These are phyloP conservation scores for Fragilaria crotonensis DNA, from an alignment of 108 stramenopile species.

Conservation along the genomic window DNA sequence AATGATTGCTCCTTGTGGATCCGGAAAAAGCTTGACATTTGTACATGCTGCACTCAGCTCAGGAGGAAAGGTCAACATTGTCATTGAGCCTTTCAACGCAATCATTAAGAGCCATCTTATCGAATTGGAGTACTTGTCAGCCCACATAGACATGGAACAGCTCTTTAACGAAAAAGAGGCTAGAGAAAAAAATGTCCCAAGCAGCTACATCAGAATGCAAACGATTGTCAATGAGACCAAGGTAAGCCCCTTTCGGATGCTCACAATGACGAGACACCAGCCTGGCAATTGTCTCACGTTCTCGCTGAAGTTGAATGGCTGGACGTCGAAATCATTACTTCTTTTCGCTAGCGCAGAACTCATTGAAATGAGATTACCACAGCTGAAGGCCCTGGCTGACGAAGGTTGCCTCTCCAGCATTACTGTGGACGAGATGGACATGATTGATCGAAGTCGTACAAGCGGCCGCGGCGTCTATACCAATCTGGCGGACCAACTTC, in stretches of 20 bases:
- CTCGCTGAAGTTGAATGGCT: neutral
- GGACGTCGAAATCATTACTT: neutral
- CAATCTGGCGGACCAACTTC: no score
- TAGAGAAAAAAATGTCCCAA: no score
- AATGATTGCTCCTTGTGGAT: no score
- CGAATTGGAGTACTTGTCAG: neutral
- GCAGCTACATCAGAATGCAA: no score
- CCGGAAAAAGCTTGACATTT: conserved; percentile 4
- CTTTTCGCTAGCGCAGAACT: conserved; percentile 8
- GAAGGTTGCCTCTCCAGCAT: no score
- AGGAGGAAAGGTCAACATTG: conserved; percentile 11
- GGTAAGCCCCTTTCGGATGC: no score
- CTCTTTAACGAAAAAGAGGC: neutral
- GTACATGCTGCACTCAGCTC: neutral
- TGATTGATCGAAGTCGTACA: no score
- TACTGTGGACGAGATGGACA: no score
- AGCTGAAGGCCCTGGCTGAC: neutral
- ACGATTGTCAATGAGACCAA: no score
- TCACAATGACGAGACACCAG: neutral
- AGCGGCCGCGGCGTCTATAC: no score
- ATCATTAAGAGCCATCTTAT: neutral
- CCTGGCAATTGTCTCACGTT: neutral
- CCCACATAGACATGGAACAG: neutral
- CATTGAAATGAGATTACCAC: neutral
- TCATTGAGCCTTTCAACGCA: no score